Percentiles rank a stretch among this genome's conserved stretches.
These are phyloP conservation scores for Leccinum boreale DNA, from an alignment of 768 basidiomycete genomes.

Conservation along the genomic window DNA sequence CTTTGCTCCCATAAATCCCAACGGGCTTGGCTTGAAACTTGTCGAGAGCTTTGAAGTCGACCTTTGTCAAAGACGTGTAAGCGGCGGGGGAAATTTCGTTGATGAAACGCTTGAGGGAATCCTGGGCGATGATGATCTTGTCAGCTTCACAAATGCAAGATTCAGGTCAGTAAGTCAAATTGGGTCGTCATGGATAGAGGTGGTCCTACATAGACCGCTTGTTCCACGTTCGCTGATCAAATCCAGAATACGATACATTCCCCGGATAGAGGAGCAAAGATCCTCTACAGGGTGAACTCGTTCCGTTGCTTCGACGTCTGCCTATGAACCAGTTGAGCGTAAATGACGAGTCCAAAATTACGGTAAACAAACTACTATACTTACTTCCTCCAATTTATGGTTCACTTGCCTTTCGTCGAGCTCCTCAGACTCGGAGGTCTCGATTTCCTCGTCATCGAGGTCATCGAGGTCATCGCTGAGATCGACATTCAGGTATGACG, in stretches of 20 bases:
- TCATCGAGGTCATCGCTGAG: slow-evolving; percentile 8
- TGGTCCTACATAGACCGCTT: slow-evolving; percentile 47
- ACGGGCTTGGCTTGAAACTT: slow-evolving; percentile 41
- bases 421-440: slow-evolving; percentile 16
- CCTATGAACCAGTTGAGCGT: slow-evolving; percentile 5
- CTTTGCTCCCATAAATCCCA: slow-evolving; percentile 56
- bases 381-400: slow-evolving; percentile 16
- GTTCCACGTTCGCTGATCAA: slow-evolving; percentile 49
- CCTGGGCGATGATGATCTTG: slow-evolving; percentile 60
- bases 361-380: background rate
- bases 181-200: background rate
- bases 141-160: slow-evolving; percentile 41
- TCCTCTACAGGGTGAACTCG: slow-evolving; percentile 14
- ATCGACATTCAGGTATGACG: slow-evolving; percentile 18
- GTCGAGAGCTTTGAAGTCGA: slow-evolving; percentile 56
- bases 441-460: slow-evolving; percentile 14
- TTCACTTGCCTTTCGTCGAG: slow-evolving; percentile 8
- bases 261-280: slow-evolving; percentile 33
- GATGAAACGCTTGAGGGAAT: slow-evolving; percentile 45
- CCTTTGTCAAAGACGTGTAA: slow-evolving; percentile 52
- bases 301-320: slow-evolving; percentile 15
- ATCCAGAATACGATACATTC: slow-evolving; percentile 52
- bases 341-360: background rate
- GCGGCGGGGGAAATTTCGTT: slow-evolving; percentile 49
- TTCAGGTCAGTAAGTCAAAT: background rate